Evolutionary conservation across 2,329 filamentous ascomycete genomes (phyloP).

Genomic region (Zymoseptoria ardabiliae): DNA sequence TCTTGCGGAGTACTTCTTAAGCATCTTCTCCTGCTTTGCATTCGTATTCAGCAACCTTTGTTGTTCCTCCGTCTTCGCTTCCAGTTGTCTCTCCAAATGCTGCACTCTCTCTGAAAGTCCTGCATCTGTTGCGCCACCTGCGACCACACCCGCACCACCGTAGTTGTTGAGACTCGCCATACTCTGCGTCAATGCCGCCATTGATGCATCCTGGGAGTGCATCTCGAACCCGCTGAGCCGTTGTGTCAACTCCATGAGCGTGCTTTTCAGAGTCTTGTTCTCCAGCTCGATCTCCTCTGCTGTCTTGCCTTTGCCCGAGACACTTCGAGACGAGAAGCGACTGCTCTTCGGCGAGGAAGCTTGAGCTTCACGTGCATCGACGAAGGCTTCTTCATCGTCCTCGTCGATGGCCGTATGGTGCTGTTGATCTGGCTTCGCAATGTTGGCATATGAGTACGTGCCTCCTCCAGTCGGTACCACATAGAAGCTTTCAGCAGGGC

Average conservation of each 20-base stretch:
- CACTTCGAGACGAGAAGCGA: conserved; percentile 33
- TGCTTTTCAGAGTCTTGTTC: conserved; percentile 76
- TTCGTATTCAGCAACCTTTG: conserved; percentile 54
- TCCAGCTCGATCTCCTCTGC: conserved; percentile 84
- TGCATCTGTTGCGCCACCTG: conserved; percentile 50
- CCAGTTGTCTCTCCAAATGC: conserved; percentile 57
- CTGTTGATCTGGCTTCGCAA: conserved; percentile 43
- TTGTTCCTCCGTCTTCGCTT: conserved; percentile 50
- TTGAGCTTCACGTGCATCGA: conserved; percentile 70
- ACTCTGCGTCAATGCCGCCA: conserved; percentile 76
- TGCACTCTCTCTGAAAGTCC: conserved; percentile 33
- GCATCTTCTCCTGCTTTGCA: conserved; percentile 54
- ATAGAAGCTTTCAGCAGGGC: conserved; percentile 69
- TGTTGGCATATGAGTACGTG: conserved; percentile 87
- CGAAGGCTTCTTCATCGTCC: conserved; percentile 74
- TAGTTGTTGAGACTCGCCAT: conserved; percentile 44
- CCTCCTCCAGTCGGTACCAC: conserved; percentile 88
- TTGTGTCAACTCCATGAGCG: conserved; percentile 78
- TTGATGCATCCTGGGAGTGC: conserved; percentile 70
- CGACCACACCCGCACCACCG: conserved; percentile 1
- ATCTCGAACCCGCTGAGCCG: conserved; percentile 90
- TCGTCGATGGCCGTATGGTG: conserved; percentile 33
- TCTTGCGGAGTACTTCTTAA: conserved; percentile 58
- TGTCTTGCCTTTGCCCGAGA: conserved; percentile 49
- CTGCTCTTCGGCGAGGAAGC: conserved; percentile 32